Percentiles rank a stretch among this genome's conserved stretches.
These are phyloP conservation scores for Xylaria hypoxylon DNA, from an alignment of 2,329 filamentous ascomycete genomes.

Conservation along the genomic window DNA sequence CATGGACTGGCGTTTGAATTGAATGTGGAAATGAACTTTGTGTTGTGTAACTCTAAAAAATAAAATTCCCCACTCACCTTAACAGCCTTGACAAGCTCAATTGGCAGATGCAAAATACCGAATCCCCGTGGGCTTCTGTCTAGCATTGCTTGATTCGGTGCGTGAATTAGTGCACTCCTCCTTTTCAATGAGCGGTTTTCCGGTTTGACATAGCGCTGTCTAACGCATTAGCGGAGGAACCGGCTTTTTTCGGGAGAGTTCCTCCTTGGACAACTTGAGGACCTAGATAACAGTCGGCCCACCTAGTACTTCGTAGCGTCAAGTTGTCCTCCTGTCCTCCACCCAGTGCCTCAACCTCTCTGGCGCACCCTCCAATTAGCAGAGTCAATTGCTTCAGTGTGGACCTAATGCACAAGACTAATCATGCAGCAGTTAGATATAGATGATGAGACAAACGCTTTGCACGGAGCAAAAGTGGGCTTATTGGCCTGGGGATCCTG, in stretches of 20 bases:
- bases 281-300: slow-evolving; percentile 22
- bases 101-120: slow-evolving; percentile 5
- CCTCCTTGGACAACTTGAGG: slow-evolving; percentile 12
- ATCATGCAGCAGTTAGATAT: slow-evolving; percentile 17
- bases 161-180: background rate
- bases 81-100: background rate
- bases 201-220: background rate
- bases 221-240: slow-evolving; percentile 14
- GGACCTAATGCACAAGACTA: slow-evolving; percentile 18
- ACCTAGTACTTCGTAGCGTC: slow-evolving; percentile 29
- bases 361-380: slow-evolving; percentile 27
- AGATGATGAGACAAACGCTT: slow-evolving; percentile 16
- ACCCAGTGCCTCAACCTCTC: slow-evolving; percentile 25
- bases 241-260: slow-evolving; percentile 23
- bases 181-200: slow-evolving; percentile 34
- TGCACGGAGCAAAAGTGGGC: slow-evolving; percentile 15
- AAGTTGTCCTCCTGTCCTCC: slow-evolving; percentile 20
- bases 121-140: background rate
- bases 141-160: background rate
- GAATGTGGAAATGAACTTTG: slow-evolving; percentile 15
- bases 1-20: slow-evolving; percentile 32
- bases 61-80: slow-evolving; percentile 27
- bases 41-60: slow-evolving; percentile 19
- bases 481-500: slow-evolving; percentile 11
- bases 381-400: slow-evolving; percentile 25